Evolutionary conservation across 345 rosid species (phyloP).

Genomic region (Cardamine occulta): DNA sequence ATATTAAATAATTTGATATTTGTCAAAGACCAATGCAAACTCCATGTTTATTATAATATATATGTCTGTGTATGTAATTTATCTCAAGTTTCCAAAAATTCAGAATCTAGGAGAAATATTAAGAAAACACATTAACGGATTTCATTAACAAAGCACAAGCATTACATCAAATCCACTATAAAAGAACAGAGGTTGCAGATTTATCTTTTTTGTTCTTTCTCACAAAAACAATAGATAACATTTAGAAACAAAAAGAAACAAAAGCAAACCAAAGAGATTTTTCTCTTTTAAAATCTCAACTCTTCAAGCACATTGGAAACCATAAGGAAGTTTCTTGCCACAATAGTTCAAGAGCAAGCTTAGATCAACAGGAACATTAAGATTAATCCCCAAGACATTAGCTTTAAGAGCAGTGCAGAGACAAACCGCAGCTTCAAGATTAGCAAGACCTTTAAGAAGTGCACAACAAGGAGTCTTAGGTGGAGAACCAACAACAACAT

Average conservation of each 20-base stretch:
- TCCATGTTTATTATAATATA: no score
- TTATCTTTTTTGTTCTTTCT: slow-evolving; percentile 2
- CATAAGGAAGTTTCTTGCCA: slow-evolving; percentile 64
- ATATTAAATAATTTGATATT: no score
- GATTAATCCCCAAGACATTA: slow-evolving; percentile 60
- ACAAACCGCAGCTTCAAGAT: slow-evolving; percentile 81
- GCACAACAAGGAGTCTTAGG: slow-evolving; percentile 67
- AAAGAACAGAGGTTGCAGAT: neutral
- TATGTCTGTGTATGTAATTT: no score
- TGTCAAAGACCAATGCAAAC: neutral
- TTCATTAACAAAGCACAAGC: slow-evolving; percentile 10
- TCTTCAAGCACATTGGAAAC: slow-evolving; percentile 59
- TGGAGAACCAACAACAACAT: slow-evolving; percentile 55
- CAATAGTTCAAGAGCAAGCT: slow-evolving; percentile 71
- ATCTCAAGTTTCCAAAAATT: no score
- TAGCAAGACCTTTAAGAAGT: slow-evolving; percentile 55
- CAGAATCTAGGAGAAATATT: neutral
- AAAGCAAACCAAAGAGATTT: slow-evolving; percentile 21
- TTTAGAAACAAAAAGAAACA: neutral
- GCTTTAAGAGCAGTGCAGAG: slow-evolving; percentile 83
- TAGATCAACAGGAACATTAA: slow-evolving; percentile 59
- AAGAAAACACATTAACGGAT: neutral
- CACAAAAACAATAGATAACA: slow-evolving; percentile 10
- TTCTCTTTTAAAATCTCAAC: slow-evolving; percentile 5
- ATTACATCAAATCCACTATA: slow-evolving; percentile 17